A percentile compares a stretch with the other conserved stretches of the same genome.
phyloP scores from a whole-genome alignment of 257 asterid species.

The Coffea eugenioides region DNA sequence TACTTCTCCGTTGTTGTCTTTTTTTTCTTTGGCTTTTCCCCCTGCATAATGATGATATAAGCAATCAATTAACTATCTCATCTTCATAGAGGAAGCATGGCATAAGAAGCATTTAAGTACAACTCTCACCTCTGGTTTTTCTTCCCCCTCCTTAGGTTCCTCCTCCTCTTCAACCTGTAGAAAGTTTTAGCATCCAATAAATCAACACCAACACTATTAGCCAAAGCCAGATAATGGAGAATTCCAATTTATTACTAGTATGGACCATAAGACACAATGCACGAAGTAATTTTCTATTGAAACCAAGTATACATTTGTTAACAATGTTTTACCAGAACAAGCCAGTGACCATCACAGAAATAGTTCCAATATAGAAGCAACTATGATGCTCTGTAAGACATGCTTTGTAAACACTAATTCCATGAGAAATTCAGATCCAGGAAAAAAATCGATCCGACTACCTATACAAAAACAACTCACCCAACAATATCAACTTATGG shows the following conservation, averaged over 20 bases:
- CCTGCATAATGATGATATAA: constrained; percentile 40
- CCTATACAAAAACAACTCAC: not conserved
- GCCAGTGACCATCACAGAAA: not conserved
- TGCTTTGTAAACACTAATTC: not conserved
- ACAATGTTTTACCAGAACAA: not conserved
- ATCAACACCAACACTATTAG: not conserved
- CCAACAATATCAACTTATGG: not conserved
- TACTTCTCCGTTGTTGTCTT: constrained; percentile 92
- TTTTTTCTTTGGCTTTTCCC: constrained; percentile 63
- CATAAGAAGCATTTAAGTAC: not conserved
- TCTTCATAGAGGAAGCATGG: not conserved
- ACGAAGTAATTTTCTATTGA: not conserved
- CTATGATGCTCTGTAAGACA: not conserved
- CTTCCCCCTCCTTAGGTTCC: constrained; percentile 93
- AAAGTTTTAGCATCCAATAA: constrained; percentile 11
- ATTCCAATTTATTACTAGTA: not conserved
- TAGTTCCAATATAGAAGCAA: not conserved
- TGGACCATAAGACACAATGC: not conserved
- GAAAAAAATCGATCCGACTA: not conserved
- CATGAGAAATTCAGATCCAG: not conserved
- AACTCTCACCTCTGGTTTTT: constrained; percentile 63
- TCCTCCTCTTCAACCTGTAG: constrained; percentile 96
- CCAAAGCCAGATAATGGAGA: not conserved
- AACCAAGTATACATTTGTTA: not conserved
- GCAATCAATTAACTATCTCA: not conserved